These are phyloP conservation scores for Tephrocybe rancida DNA, from an alignment of 768 basidiomycete species.

Conservation along the genomic window DNA sequence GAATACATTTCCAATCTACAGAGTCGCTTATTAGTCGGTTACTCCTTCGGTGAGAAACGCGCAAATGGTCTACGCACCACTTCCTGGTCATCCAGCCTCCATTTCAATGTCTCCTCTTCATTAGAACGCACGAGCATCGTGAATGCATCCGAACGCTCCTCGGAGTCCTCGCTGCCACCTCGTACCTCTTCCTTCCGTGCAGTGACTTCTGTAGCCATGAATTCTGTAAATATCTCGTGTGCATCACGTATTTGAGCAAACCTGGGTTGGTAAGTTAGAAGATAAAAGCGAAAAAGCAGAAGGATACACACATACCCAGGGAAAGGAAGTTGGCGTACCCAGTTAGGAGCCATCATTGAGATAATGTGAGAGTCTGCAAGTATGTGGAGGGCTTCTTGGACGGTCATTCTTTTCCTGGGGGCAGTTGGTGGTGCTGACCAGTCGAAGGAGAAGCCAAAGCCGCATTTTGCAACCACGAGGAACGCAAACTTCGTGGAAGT, in stretches of 20 bases:
- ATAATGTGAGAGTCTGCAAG: constrained; percentile 25
- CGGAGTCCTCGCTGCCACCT: constrained; percentile 1
- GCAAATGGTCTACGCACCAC: constrained; percentile 28
- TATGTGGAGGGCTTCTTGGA: constrained; percentile 35
- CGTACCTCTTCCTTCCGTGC: constrained; percentile 29
- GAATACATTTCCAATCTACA: constrained; percentile 54
- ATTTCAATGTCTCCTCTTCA: constrained; percentile 41
- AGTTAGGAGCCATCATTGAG: not conserved
- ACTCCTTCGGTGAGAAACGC: no score
- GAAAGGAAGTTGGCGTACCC: constrained; percentile 4
- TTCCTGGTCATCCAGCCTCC: constrained; percentile 39
- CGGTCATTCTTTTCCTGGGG: constrained; percentile 34
- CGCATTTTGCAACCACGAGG: constrained; percentile 42
- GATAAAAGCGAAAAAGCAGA: not conserved
- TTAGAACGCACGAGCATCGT: constrained; percentile 46
- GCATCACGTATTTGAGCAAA: constrained; percentile 28
- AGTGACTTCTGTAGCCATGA: constrained; percentile 37
- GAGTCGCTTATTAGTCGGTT: not conserved
- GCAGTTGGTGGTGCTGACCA: constrained; percentile 38
- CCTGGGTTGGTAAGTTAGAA: constrained; percentile 14
- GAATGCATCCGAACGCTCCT: constrained; percentile 32
- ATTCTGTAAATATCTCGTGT: constrained; percentile 26
- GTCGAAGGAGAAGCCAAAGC: constrained; percentile 42
- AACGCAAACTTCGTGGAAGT: constrained; percentile 35
- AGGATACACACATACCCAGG: constrained; percentile 1